Evolutionary conservation across 345 rosid species (phyloP).

Genomic region (Stellera chamaejasme): DNA sequence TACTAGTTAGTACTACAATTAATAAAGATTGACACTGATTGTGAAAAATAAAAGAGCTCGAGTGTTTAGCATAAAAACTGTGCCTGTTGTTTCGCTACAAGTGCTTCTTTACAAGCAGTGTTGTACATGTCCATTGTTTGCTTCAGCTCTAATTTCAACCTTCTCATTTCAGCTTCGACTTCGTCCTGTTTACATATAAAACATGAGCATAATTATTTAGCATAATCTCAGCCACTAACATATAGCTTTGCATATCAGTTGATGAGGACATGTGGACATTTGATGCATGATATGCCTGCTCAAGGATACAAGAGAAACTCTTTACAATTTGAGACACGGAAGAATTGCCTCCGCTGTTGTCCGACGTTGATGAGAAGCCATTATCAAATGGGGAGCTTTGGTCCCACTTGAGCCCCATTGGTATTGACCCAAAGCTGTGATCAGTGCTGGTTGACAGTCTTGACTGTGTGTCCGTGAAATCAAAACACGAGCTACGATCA

Average conservation of each 20-base stretch:
- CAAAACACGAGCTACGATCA: slow-evolving; percentile 37
- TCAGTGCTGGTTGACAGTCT: slow-evolving; percentile 53
- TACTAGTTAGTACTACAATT: too few relatives aligned
- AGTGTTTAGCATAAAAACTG: not conserved
- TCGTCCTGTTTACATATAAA: slow-evolving; percentile 42
- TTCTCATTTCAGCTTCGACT: slow-evolving; percentile 78
- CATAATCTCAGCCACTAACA: not conserved
- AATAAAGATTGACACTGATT: not conserved
- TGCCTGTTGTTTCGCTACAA: slow-evolving; percentile 78
- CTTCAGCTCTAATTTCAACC: slow-evolving; percentile 71
- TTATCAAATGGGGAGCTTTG: slow-evolving; percentile 18
- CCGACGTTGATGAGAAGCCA: slow-evolving; percentile 47
- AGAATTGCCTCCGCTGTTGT: slow-evolving; percentile 50
- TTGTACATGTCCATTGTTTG: slow-evolving; percentile 81
- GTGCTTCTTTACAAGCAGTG: slow-evolving; percentile 83
- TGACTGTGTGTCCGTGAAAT: slow-evolving; percentile 40
- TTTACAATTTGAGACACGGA: slow-evolving; percentile 57
- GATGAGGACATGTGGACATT: not conserved
- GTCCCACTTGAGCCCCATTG: slow-evolving; percentile 41
- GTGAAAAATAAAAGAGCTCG: slow-evolving; percentile 2
- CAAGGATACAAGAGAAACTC: not conserved
- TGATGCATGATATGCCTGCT: not conserved
- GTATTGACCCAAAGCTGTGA: slow-evolving; percentile 49
- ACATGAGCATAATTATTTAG: not conserved
- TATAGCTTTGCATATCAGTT: slow-evolving; percentile 4